A percentile compares a stretch with the other conserved stretches of the same genome.
Conservation (phyloP, 192 early-diverging fungal species). For the Lunasporangiospora selenospora region DNA sequence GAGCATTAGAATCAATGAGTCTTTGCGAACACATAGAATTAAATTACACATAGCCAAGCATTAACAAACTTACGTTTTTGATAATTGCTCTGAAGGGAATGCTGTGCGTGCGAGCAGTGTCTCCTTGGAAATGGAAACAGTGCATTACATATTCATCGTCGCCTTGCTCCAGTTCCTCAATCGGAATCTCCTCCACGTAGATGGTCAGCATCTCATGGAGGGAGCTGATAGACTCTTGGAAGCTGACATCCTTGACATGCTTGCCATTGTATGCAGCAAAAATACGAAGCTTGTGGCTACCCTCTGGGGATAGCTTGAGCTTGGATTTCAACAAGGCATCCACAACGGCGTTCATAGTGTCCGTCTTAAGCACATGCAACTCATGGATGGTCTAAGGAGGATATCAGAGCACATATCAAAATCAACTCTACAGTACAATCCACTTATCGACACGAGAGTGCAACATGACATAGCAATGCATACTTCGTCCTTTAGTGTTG, state of each 20-base stretch:
- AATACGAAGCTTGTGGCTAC: too few relatives aligned
- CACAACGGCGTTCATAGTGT: constrained; percentile 50
- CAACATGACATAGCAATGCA: neutral
- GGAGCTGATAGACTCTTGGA: too few relatives aligned
- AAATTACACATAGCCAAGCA: neutral
- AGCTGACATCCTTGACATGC: too few relatives aligned
- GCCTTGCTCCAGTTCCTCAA: constrained; percentile 48
- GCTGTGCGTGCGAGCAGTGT: constrained; percentile 69
- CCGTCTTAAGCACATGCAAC: constrained; percentile 69
- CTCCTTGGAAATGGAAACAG: constrained; percentile 78
- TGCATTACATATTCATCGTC: constrained; percentile 53
- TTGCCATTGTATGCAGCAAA: too few relatives aligned
- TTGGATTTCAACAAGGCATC: constrained; percentile 50
- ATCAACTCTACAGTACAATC: too few relatives aligned
- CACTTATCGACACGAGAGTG: neutral
- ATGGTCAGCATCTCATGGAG: too few relatives aligned
- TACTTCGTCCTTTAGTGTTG: constrained; percentile 63
- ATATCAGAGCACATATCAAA: constrained; percentile 4
- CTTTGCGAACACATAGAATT: too few relatives aligned
- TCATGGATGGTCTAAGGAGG: constrained; percentile 48
- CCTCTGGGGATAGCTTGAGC: too few relatives aligned
- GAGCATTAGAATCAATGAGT: too few relatives aligned
- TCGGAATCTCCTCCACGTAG: constrained; percentile 45
- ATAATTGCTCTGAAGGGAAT: constrained; percentile 80
- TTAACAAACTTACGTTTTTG: constrained; percentile 26